Base-by-base conservation (phyloP, 2,329 filamentous ascomycete species). In the Arachnomyces sp. region DNA sequence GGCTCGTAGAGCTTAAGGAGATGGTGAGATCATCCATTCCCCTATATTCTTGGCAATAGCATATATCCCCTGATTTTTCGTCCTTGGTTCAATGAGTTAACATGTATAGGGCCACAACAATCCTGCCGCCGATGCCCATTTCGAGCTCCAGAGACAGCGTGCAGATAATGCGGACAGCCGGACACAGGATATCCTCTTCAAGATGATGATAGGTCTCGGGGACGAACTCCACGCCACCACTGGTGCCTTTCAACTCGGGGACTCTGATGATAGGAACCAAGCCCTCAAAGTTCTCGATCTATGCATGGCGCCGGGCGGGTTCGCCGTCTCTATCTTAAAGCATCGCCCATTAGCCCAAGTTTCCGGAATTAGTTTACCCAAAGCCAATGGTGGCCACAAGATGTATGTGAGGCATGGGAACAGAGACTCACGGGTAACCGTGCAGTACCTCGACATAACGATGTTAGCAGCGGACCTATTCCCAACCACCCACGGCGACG, bases 231-330 rank as follows among this genome's bases (percentile, higher is more conserved):
- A 56, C n/a, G 20, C 25, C 4, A 28, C 25, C 7, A 53, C 45
- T 3, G 32, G 44, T 30, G 47, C 43, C 3, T 43, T 57, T 4
- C 17, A 33, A 2, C 20, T 29, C 7, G 36, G 28, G n/a, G 20
- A 5, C 9, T 25, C 20, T 5, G 18, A 28, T 13, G 17, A 18
- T 16, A 30, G 29, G n/a, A 49, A 38, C 9, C 11, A 33, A 7
- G 59, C 33, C 7, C 34, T 34, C 8, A 38, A 34, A 20, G 48
- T 77, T 14, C 65, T 79, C 1, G 74, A 79, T 46, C 60, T 76
- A 44, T 76, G 74, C 52, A 68, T 72, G 59, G 74, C 74, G 0
- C 74, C 74, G 0, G 74, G 74, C 3, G 74, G 69, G 1, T 79
- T 74, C 46, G 53, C 70, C 2, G 44, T 48, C 0, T 56, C 53